Percentiles rank a stretch among this genome's conserved stretches.
Conservation (phyloP, 805 yeast species). For the Suhomyces tanzawaensis region DNA sequence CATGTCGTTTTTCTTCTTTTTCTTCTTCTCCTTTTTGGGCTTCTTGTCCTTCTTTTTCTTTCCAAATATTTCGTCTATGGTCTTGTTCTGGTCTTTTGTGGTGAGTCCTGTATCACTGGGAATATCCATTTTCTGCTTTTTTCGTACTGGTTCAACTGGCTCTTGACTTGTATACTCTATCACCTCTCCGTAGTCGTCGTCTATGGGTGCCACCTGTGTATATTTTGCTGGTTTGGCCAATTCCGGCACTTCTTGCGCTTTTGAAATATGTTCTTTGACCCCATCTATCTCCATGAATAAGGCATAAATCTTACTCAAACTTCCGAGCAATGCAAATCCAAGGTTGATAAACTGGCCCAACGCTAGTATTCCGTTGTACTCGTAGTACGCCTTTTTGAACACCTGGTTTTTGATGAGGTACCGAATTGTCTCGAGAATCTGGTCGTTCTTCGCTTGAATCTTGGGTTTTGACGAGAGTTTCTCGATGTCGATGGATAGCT, state of each 20-base stretch:
- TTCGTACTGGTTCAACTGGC: neutral
- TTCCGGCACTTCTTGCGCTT: neutral
- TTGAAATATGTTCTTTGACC: neutral
- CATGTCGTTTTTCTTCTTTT: slow-evolving; percentile 35
- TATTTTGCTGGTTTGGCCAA: too few species aligned
- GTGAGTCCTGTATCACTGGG: neutral
- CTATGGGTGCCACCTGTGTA: too few species aligned
- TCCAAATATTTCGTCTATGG: slow-evolving; percentile 12
- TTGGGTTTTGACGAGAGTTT: slow-evolving; percentile 8
- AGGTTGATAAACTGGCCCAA: slow-evolving; percentile 74
- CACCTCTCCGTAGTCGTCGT: neutral
- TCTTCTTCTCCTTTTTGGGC: slow-evolving; percentile 8
- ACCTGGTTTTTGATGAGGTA: slow-evolving; percentile 37
- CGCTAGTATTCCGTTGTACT: slow-evolving; percentile 65
- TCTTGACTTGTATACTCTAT: neutral
- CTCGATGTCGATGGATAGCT: slow-evolving; percentile 21
- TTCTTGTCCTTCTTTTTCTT: slow-evolving; percentile 1
- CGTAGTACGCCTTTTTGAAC: slow-evolving; percentile 49
- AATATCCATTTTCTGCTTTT: neutral
- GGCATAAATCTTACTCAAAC: slow-evolving; percentile 44
- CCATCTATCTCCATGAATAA: slow-evolving; percentile 20
- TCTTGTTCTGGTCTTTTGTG: neutral
- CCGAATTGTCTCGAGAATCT: slow-evolving; percentile 13
- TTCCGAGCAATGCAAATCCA: slow-evolving; percentile 67
- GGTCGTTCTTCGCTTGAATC: slow-evolving; percentile 4